Percentiles rank a stretch among this genome's conserved stretches.
These are phyloP conservation scores for Vitis vinifera DNA, from an alignment of 164 flowering plant species.

Conservation along the genomic window DNA sequence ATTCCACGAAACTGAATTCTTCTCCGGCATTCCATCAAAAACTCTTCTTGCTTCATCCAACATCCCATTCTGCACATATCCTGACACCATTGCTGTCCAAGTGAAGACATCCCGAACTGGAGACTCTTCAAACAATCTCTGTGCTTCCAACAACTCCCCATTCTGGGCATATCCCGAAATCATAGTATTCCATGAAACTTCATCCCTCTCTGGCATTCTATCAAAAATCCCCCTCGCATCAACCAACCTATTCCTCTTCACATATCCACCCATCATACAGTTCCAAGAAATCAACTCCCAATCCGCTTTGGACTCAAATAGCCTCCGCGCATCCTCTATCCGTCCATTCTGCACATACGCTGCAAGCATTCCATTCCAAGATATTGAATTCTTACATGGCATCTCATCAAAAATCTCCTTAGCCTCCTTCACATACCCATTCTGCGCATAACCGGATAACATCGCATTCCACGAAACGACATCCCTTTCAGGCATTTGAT, in stretches of 20 bases:
- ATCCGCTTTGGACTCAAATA: constrained; percentile 55
- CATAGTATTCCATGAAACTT: constrained; percentile 84
- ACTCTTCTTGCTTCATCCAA: constrained; percentile 60
- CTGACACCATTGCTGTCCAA: constrained; percentile 96
- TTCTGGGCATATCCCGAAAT: constrained; percentile 81
- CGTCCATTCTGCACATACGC: constrained; percentile 84
- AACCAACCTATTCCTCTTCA: constrained; percentile 58
- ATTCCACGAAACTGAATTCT: constrained; percentile 82
- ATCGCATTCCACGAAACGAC: constrained; percentile 85
- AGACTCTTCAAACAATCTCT: constrained; percentile 62
- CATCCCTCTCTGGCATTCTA: constrained; percentile 69
- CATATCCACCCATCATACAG: constrained; percentile 77
- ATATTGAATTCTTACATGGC: constrained; percentile 64
- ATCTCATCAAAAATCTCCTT: constrained; percentile 62
- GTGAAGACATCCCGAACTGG: constrained; percentile 73
- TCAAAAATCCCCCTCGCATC: constrained; percentile 70
- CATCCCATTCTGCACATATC: constrained; percentile 76
- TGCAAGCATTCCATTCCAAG: constrained; percentile 84
- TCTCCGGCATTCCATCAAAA: constrained; percentile 82
- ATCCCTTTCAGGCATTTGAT: constrained; percentile 72
- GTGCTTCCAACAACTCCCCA: constrained; percentile 60
- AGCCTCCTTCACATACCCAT: constrained; percentile 70
- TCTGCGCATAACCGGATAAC: constrained; percentile 76
- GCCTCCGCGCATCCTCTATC: constrained; percentile 57
- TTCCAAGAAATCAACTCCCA: constrained; percentile 90